Conservation (phyloP, 345 rosid species). For the Lepidium africanum region DNA sequence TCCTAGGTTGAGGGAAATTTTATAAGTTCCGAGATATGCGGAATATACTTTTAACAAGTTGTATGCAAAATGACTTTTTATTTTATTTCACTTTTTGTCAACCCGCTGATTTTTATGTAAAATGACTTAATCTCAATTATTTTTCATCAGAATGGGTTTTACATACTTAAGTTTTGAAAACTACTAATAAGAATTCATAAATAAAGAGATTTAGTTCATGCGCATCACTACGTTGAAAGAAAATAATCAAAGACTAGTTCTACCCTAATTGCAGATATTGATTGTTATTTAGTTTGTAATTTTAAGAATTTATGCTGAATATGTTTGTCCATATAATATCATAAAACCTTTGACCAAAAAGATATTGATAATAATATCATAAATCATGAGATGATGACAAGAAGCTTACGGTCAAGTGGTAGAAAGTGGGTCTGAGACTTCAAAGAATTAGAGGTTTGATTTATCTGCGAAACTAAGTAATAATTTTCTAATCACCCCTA, state of each 20-base stretch:
- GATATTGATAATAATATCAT: no score
- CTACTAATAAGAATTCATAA: not conserved
- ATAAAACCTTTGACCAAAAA: no score
- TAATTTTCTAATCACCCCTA: no score
- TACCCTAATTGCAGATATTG: not conserved
- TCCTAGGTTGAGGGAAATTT: not conserved
- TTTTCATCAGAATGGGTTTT: not conserved
- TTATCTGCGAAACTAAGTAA: no score
- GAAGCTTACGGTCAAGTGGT: no score
- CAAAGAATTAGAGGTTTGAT: no score
- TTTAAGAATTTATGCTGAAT: no score
- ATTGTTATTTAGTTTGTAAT: no score
- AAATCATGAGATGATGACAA: no score
- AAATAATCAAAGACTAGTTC: not conserved
- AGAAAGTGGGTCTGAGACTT: no score
- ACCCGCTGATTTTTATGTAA: not conserved
- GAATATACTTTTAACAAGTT: not conserved
- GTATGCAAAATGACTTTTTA: not conserved
- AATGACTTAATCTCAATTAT: not conserved
- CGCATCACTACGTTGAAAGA: slow-evolving; percentile 2
- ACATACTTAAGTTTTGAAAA: not conserved
- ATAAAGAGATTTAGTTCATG: not conserved
- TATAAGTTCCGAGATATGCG: not conserved
- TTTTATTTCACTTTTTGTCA: no score
- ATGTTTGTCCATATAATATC: no score